These are phyloP conservation scores for Stephania cephalantha DNA, from an alignment of 164 flowering plant species.

Conservation along the genomic window DNA sequence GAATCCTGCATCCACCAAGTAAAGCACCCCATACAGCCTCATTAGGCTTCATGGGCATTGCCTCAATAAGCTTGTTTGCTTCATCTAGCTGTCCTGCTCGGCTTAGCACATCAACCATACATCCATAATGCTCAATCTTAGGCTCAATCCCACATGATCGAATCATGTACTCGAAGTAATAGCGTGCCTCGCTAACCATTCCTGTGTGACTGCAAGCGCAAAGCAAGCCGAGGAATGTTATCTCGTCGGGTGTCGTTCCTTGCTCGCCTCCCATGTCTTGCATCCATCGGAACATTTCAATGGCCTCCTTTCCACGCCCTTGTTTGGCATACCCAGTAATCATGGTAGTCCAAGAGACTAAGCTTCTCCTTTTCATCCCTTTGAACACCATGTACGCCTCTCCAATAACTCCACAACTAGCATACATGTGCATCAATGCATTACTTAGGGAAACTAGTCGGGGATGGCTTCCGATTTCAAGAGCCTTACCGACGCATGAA, in stretches of 20 bases:
- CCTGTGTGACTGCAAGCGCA: constrained; percentile 57
- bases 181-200: constrained; percentile 36
- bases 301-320: constrained; percentile 42
- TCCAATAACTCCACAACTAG: constrained; percentile 40
- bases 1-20: constrained; percentile 44
- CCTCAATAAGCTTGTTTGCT: constrained; percentile 34
- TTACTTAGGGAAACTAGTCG: constrained; percentile 29
- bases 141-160: constrained; percentile 31
- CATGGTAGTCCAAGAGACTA: constrained; percentile 51
- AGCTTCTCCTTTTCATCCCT: constrained; percentile 30
- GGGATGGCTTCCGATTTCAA: constrained; percentile 3
- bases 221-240: constrained; percentile 48
- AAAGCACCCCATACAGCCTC: constrained; percentile 49
- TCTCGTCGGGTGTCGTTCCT: constrained; percentile 31
- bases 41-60: constrained; percentile 49
- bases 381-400: constrained; percentile 36
- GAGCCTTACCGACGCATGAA: constrained; percentile 21
- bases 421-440: constrained; percentile 58
- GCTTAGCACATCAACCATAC: constrained; percentile 58
- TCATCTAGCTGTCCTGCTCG: constrained; percentile 50
- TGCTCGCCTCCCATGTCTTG: constrained; percentile 14
- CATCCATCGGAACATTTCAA: constrained; percentile 34
- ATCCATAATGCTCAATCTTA: constrained; percentile 49
- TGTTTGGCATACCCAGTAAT: constrained; percentile 50
- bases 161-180: constrained; percentile 34